These are phyloP conservation scores for Corylus avellana DNA, from an alignment of 306 rosid species.

Conservation along the genomic window DNA sequence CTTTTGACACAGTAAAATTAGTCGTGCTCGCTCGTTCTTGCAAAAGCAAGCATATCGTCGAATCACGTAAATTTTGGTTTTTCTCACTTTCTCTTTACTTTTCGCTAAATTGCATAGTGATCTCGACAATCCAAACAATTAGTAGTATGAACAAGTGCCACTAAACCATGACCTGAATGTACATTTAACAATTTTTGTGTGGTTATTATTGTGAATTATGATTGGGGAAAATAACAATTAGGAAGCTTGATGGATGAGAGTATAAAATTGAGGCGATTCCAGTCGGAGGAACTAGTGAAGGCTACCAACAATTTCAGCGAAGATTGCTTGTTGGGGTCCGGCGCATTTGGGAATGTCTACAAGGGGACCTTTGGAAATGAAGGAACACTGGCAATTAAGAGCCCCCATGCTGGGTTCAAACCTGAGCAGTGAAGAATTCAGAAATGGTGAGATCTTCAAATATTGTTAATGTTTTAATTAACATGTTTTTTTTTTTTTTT, in stretches of 20 bases:
- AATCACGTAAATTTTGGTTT: too few species aligned
- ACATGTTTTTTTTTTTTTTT: not conserved
- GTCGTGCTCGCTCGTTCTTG: too few species aligned
- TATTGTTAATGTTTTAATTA: not conserved
- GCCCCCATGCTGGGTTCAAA: slow-evolving; percentile 61
- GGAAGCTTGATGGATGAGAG: slow-evolving; percentile 43
- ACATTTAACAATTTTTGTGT: too few species aligned
- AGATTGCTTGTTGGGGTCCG: slow-evolving; percentile 71
- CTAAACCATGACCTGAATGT: not conserved
- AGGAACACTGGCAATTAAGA: slow-evolving; percentile 70
- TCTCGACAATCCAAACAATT: too few species aligned
- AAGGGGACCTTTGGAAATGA: slow-evolving; percentile 55
- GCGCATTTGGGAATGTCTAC: slow-evolving; percentile 77
- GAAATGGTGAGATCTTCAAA: slow-evolving; percentile 50
- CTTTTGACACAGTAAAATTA: too few species aligned
- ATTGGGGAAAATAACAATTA: slow-evolving; percentile 13
- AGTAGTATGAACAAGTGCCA: not conserved
- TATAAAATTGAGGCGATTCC: slow-evolving; percentile 49
- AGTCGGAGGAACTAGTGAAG: slow-evolving; percentile 58
- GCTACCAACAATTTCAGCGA: slow-evolving; percentile 66
- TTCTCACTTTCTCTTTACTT: too few species aligned
- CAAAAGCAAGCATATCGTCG: too few species aligned
- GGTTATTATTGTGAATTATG: not conserved
- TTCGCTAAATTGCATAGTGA: too few species aligned
- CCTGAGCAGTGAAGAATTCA: slow-evolving; percentile 57